Evolutionary conservation across 2,329 filamentous ascomycete species (phyloP).

Genomic region (Xylaria sp.): DNA sequence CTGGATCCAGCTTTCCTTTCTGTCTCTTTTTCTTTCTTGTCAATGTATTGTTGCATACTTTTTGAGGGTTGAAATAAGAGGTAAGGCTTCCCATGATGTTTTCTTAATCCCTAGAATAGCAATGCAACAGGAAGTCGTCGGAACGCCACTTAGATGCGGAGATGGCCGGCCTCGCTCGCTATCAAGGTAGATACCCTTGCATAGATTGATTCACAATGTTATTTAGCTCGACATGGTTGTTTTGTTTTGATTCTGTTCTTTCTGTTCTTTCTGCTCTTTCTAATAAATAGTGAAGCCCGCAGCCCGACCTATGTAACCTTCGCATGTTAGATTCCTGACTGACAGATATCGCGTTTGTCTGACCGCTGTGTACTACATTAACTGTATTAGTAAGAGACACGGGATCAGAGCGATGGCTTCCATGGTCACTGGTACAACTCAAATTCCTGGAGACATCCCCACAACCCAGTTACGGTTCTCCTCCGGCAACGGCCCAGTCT

Average conservation of each 20-base stretch:
- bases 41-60: no score
- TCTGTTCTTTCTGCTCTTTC: background rate
- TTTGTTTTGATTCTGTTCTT: no score
- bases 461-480: conserved; percentile 42
- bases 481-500: conserved; percentile 45
- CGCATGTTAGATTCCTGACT: background rate
- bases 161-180: conserved; percentile 13
- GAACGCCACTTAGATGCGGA: conserved; percentile 2
- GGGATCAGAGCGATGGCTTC: conserved; percentile 23
- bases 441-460: background rate
- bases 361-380: background rate
- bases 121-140: no score
- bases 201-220: background rate
- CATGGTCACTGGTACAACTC: conserved; percentile 7
- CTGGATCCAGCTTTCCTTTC: background rate
- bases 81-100: no score
- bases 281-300: background rate
- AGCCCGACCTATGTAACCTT: background rate
- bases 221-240: background rate
- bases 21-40: background rate
- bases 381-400: background rate
- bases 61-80: no score
- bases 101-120: no score
- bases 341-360: background rate
- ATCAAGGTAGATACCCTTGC: background rate